These are phyloP conservation scores for Beauveria sp. DNA, from an alignment of 2,329 filamentous ascomycete genomes.

Conservation along the genomic window DNA sequence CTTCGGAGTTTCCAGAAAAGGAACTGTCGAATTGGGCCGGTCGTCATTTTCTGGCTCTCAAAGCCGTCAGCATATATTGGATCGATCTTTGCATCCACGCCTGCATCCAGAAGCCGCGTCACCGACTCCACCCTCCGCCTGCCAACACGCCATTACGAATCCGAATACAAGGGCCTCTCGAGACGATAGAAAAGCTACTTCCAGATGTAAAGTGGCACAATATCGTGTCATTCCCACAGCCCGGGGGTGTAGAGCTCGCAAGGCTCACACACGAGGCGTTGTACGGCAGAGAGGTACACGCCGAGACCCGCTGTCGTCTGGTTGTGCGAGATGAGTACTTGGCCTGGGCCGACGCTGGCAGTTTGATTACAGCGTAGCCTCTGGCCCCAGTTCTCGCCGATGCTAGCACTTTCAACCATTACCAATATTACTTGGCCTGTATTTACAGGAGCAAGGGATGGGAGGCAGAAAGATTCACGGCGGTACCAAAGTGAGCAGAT, in stretches of 20 bases:
- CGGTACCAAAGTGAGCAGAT: too few species aligned
- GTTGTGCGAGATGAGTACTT: not conserved
- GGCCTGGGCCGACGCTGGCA: not conserved
- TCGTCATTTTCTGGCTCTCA: too few species aligned
- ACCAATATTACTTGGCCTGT: too few species aligned
- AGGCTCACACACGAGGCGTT: not conserved
- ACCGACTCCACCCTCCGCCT: not conserved
- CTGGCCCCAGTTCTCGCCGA: too few species aligned
- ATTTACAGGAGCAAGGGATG: too few species aligned
- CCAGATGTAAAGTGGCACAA: not conserved
- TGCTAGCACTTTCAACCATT: too few species aligned
- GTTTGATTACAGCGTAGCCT: too few species aligned
- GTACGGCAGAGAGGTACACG: not conserved
- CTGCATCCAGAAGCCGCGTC: not conserved
- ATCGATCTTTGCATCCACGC: not conserved
- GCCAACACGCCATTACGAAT: not conserved
- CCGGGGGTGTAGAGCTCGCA: not conserved
- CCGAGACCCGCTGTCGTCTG: not conserved
- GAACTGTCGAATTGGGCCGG: too few species aligned
- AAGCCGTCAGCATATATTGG: too few species aligned
- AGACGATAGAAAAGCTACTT: not conserved
- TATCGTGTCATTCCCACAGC: not conserved
- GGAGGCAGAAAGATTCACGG: too few species aligned
- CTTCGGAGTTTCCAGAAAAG: too few species aligned
- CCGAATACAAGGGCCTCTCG: not conserved